phyloP scores from a whole-genome alignment of 2,329 filamentous ascomycete species.

The Scorias spongiosa region DNA sequence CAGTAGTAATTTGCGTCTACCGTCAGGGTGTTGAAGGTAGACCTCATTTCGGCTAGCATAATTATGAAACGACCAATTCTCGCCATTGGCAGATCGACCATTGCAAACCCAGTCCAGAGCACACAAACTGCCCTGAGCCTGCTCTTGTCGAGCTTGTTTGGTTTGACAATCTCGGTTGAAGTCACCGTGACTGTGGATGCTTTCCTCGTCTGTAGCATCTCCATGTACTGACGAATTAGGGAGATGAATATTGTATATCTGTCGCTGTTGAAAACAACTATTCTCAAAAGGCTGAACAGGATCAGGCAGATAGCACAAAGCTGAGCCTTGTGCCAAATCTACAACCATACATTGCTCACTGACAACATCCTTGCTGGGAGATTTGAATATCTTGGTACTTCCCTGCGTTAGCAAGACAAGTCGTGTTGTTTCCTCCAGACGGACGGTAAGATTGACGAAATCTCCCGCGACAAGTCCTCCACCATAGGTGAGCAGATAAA shows the following conservation, averaged over 20 bases:
- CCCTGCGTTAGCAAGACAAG: slow-evolving; percentile 52
- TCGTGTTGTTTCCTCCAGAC: slow-evolving; percentile 47
- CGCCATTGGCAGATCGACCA: slow-evolving; percentile 68
- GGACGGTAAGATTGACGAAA: slow-evolving; percentile 56
- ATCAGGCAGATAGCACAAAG: slow-evolving; percentile 60
- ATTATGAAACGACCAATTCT: slow-evolving; percentile 68
- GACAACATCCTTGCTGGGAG: slow-evolving; percentile 32
- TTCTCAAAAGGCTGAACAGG: slow-evolving; percentile 81
- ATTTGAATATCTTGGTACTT: slow-evolving; percentile 92
- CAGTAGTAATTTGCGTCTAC: slow-evolving; percentile 48
- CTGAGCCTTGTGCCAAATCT: slow-evolving; percentile 31
- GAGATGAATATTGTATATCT: slow-evolving; percentile 47
- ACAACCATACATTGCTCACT: slow-evolving; percentile 29
- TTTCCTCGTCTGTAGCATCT: slow-evolving; percentile 22
- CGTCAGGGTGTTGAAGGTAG: slow-evolving; percentile 37
- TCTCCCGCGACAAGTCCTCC: slow-evolving; percentile 86
- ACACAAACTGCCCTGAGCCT: slow-evolving; percentile 42
- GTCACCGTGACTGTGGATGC: slow-evolving; percentile 19
- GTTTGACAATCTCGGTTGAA: no score
- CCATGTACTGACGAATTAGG: slow-evolving; percentile 3
- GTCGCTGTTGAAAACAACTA: slow-evolving; percentile 71
- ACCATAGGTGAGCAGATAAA: slow-evolving; percentile 88
- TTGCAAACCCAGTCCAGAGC: slow-evolving; percentile 90
- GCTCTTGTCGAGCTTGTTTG: no score
- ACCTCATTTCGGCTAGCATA: slow-evolving; percentile 84